Percentiles rank a stretch among this genome's conserved stretches.
Conservation (phyloP, 352 stramenopile genomes). For the Globisporangium sylvaticum region DNA sequence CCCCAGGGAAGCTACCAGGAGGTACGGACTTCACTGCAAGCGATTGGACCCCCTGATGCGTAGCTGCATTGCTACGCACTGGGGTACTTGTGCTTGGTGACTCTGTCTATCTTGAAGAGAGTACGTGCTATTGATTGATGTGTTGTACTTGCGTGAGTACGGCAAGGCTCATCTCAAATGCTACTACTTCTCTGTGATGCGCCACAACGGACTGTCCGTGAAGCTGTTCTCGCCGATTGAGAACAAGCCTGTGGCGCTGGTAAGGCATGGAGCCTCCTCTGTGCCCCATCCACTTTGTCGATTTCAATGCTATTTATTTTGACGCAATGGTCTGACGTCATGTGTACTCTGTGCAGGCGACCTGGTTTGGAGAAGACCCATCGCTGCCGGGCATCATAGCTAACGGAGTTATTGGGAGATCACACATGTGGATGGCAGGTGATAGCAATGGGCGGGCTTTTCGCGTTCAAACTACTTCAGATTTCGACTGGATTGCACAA, state of each 20-base stretch:
- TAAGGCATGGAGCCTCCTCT: slow-evolving; percentile 15
- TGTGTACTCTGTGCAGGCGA: no score
- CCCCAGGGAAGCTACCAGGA: slow-evolving; percentile 59
- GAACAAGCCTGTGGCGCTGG: slow-evolving; percentile 89
- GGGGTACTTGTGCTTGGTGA: background rate
- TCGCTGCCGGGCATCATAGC: slow-evolving; percentile 82
- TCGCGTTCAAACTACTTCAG: no score
- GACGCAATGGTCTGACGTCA: background rate
- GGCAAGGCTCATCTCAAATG: background rate
- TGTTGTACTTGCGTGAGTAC: background rate
- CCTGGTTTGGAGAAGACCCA: slow-evolving; percentile 79
- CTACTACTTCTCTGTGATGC: background rate
- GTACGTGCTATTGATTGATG: slow-evolving; percentile 15
- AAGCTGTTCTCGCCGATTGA: slow-evolving; percentile 48
- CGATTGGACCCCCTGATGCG: no score
- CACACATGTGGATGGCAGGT: no score
- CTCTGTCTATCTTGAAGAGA: slow-evolving; percentile 24
- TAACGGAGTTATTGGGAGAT: no score
- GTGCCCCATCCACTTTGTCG: no score
- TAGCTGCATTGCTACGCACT: background rate
- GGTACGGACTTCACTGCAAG: slow-evolving; percentile 16
- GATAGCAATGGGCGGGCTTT: no score
- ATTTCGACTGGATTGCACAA: no score
- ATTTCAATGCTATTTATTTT: no score
- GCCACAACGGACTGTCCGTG: slow-evolving; percentile 31